Evolutionary conservation across 1,284 basidiomycete species (phyloP), one percentile per base, ranked within the genome.

Genomic region (Lentinula novae-zelandiae): DNA sequence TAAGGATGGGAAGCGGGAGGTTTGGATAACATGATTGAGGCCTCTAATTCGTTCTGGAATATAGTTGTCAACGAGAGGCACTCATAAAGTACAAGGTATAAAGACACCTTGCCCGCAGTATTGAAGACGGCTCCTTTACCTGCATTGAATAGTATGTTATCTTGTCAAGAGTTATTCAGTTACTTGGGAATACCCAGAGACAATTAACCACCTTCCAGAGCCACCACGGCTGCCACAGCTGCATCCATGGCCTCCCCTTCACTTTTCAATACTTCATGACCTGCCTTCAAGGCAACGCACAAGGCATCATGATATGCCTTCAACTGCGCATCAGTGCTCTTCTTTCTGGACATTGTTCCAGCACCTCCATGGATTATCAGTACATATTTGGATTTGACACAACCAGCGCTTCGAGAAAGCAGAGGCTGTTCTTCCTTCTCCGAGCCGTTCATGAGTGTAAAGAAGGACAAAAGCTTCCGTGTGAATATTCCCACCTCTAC

Each of bases 211-310:
- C 90, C 86, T 81, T 93, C 92, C 79, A 94, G 77, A 8, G 78
- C 73, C 0, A 81, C 76, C 5, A 92, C 92, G 0, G 92, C 90
- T 6, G 89, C 86, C 2, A 89, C 86, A 2, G 81, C 84, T n/a
- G 92, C 91, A 68, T 93, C 90, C 78, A 94, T 85, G 3, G 92
- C 91, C 67, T 91, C 87, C 0, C 90, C 89, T 22, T 89, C 89
- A 2, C 77, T 70, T 39, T 71, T 73, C 42, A 93, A 79, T 15
- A 92, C 77, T 27, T 80, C 69, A 67, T 92, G 76, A 0, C 92
- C 92, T 4, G 82, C 82, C 38, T 73, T 64, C 44, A 94, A 75
- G 0, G 90, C 84, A 2, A 72, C 69, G 17, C 72, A 71, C 42
- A 94, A 74, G 1, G 77, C 82, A 1, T 73, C 71, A 65, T 81